Evolutionary conservation across 108 stramenopile genomes (phyloP).

Genomic region (Cyclotella choctawhatcheeana): DNA sequence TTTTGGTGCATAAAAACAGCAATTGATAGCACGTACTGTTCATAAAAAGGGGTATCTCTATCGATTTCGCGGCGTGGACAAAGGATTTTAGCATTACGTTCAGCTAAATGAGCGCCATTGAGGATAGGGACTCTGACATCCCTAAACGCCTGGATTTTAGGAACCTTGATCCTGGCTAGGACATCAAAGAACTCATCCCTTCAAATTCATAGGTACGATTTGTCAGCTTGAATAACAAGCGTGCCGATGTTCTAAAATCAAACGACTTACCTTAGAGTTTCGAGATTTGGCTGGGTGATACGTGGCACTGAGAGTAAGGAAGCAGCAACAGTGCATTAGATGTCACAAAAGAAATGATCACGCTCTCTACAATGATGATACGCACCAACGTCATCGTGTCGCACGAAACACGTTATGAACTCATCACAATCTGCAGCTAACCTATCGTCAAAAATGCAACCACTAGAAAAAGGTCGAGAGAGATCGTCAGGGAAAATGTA

Average conservation of each 20-base stretch:
- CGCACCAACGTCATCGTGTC: conserved; percentile 37
- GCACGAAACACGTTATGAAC: conserved; percentile 30
- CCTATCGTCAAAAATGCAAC: conserved; percentile 41
- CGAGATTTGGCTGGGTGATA: conserved; percentile 49
- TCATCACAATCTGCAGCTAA: conserved; percentile 26
- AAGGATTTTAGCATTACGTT: conserved; percentile 40
- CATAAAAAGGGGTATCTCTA: conserved; percentile 44
- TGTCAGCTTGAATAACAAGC: too few species aligned
- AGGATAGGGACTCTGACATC: conserved; percentile 39
- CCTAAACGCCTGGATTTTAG: conserved; percentile 38
- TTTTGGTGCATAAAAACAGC: background rate
- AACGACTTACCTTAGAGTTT: conserved; percentile 19
- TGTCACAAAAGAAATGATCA: background rate
- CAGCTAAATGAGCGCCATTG: conserved; percentile 18
- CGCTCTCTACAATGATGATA: background rate
- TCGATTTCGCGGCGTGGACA: conserved; percentile 39
- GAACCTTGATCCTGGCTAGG: conserved; percentile 42
- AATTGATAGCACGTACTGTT: conserved; percentile 15
- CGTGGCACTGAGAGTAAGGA: conserved; percentile 30
- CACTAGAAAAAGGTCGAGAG: background rate
- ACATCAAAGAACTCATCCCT: conserved; percentile 55
- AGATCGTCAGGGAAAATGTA: background rate
- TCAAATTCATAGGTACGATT: too few species aligned
- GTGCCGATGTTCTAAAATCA: too few species aligned
- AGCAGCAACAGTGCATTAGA: background rate